Base-by-base conservation (phyloP, 352 stramenopile species). In the Globisporangium camurandrum region DNA sequence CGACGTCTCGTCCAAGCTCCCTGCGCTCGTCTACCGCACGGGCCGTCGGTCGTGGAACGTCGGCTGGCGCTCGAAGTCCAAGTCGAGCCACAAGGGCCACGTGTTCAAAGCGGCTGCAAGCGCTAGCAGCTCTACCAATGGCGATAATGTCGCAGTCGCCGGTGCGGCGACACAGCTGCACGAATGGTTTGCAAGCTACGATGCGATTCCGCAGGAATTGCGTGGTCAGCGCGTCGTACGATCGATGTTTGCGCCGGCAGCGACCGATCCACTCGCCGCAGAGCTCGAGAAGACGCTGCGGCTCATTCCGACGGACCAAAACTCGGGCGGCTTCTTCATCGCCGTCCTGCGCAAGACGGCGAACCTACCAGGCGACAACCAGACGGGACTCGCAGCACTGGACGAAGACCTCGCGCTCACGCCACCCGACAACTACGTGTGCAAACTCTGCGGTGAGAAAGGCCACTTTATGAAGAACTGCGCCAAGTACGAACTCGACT, bases 251-350 rank as follows among this genome's bases (percentile, higher is more conserved):
- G 69, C 92, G 1, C 72, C 86, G 0, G 42, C 68, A 9, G 64
- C 76, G 45, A 43, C 47, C 7, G 52, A 46, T 39, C 24, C 24
- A 37, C 57, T 64, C 8, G 50, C 57, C 2, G 9, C 68, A 16
- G 54, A 91, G 30, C 64, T 99, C 19, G 62, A 95, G 48, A 80
- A 88, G 49, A 98, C 96, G 40, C 71, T 97, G 59, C 86, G 97
- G 11, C 72, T 99, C 22, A 80, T 99, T 38, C 97, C 97, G 1
- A 98, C 97, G 31, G 95, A 99, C 62, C 86, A 98, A 54, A 95
- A 99, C 65, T 98, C 95, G 5, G 96, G 96, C 33, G 97, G 96
- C 4, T 99, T 99, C 64, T 99, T 99, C 65, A 84, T 99, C 37
- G 88, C 90, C n/a, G 79, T 99, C 28, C 76, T 99, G 23, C 64